These are phyloP conservation scores for Collybia sordida DNA, from an alignment of 768 basidiomycete genomes.

Conservation along the genomic window DNA sequence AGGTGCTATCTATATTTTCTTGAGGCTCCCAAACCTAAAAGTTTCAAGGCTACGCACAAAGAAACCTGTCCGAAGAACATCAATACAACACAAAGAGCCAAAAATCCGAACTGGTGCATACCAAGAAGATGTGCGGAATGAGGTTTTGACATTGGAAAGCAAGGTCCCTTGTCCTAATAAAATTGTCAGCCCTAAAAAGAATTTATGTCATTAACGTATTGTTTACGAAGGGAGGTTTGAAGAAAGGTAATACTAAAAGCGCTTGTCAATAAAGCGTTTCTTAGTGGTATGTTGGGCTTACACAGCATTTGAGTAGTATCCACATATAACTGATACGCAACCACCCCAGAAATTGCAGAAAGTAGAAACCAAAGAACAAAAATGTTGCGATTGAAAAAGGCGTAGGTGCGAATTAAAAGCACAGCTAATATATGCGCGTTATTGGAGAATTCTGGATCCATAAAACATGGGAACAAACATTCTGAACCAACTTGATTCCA, in stretches of 20 bases:
- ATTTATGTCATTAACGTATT: not conserved
- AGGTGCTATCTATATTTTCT: constrained; percentile 63
- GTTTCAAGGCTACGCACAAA: constrained; percentile 44
- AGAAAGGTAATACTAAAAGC: constrained; percentile 59
- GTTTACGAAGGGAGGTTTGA: constrained; percentile 58
- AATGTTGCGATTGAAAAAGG: constrained; percentile 79
- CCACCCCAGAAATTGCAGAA: constrained; percentile 66
- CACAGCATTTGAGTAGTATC: constrained; percentile 77
- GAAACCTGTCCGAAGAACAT: constrained; percentile 39
- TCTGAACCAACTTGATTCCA: constrained; percentile 88
- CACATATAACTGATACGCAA: constrained; percentile 81
- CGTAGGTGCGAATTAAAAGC: constrained; percentile 80
- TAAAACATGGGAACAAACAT: constrained; percentile 39
- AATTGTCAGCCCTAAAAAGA: constrained; percentile 1
- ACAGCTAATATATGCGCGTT: constrained; percentile 48
- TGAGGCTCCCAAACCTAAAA: not conserved
- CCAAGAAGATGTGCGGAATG: constrained; percentile 83
- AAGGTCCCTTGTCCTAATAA: constrained; percentile 57
- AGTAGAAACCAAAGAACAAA: constrained; percentile 66
- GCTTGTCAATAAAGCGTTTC: constrained; percentile 1
- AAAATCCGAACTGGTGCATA: constrained; percentile 25
- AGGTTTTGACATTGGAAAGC: constrained; percentile 79
- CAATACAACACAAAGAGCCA: not conserved
- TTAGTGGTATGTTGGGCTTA: constrained; percentile 30
- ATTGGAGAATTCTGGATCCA: constrained; percentile 5